These are phyloP conservation scores for Candida multigemmis DNA, from an alignment of 805 yeast species.

Conservation along the genomic window DNA sequence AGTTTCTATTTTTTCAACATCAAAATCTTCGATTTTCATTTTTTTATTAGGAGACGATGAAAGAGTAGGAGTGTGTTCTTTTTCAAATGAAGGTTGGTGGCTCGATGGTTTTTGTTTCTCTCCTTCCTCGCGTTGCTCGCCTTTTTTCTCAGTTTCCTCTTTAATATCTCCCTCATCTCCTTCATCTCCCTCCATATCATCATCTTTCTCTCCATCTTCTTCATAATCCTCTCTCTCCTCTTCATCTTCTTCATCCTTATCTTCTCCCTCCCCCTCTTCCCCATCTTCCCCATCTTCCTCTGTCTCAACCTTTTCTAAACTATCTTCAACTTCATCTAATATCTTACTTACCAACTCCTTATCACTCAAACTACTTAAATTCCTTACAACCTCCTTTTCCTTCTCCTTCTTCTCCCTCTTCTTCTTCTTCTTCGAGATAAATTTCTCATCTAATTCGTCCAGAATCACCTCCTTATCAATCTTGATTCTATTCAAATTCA, in stretches of 20 bases:
- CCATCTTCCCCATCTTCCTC: conserved; percentile 2
- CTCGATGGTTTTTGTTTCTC: background rate
- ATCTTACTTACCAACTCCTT: conserved; percentile 2
- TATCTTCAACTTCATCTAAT: conserved; percentile 1
- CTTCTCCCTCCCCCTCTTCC: conserved; percentile 3
- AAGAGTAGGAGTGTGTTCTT: background rate
- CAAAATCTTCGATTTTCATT: conserved; percentile 1
- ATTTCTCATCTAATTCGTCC: conserved; percentile 9
- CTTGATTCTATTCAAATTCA: conserved; percentile 7
- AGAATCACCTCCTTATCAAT: conserved; percentile 11
- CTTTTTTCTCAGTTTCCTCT: background rate
- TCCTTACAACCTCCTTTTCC: conserved; percentile 3
- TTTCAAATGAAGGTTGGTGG: background rate
- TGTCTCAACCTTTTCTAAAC: background rate
- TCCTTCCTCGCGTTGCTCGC: background rate
- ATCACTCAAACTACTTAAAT: conserved; percentile 1
- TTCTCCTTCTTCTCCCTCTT: conserved; percentile 7
- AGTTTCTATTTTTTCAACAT: conserved; percentile 5
- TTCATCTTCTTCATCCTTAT: conserved; percentile 4
- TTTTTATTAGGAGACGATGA: conserved; percentile 1
- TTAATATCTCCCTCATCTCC: conserved; percentile 6
- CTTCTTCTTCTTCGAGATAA: conserved; percentile 4
- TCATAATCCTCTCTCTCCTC: conserved; percentile 3
- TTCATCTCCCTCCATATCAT: conserved; percentile 5
- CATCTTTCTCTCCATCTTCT: conserved; percentile 1